phyloP scores from a whole-genome alignment of 805 yeast species.

The Candida ovalis region DNA sequence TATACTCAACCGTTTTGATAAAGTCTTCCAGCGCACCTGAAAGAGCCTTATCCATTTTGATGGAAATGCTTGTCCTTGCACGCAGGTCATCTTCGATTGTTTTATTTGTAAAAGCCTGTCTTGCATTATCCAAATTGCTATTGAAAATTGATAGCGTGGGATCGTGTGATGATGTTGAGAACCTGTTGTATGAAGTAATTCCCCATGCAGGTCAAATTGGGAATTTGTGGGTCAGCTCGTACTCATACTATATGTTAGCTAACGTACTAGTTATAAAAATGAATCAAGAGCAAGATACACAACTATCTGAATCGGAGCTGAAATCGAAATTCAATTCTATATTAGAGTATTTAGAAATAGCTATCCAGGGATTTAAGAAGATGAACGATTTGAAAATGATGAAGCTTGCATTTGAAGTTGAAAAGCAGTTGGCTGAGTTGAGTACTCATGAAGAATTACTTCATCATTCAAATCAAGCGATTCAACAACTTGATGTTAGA shows the following conservation, averaged over 20 bases:
- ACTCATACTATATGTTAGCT: slow-evolving; percentile 34
- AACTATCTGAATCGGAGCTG: not conserved
- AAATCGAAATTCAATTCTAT: slow-evolving; percentile 26
- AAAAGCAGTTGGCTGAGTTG: slow-evolving; percentile 33
- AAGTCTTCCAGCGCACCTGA: slow-evolving; percentile 38
- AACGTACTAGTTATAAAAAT: slow-evolving; percentile 20
- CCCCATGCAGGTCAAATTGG: slow-evolving; percentile 42
- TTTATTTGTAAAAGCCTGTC: slow-evolving; percentile 42
- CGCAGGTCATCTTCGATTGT: slow-evolving; percentile 42
- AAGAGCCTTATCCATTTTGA: slow-evolving; percentile 46
- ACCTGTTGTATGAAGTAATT: slow-evolving; percentile 38
- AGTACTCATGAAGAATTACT: slow-evolving; percentile 30
- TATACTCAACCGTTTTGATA: slow-evolving; percentile 43
- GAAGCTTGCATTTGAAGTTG: slow-evolving; percentile 37
- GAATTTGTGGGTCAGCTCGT: slow-evolving; percentile 36
- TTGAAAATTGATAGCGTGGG: slow-evolving; percentile 31
- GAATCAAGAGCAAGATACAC: not conserved
- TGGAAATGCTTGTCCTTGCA: slow-evolving; percentile 48
- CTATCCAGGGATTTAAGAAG: slow-evolving; percentile 43
- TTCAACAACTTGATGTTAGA: slow-evolving; percentile 28
- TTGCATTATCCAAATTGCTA: slow-evolving; percentile 44
- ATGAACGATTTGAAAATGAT: slow-evolving; percentile 37
- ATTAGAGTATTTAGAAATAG: slow-evolving; percentile 36
- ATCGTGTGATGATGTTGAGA: slow-evolving; percentile 37
- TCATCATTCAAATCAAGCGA: slow-evolving; percentile 30